Base-by-base conservation (phyloP, 805 yeast species). In the Blastobotrys robertii region DNA sequence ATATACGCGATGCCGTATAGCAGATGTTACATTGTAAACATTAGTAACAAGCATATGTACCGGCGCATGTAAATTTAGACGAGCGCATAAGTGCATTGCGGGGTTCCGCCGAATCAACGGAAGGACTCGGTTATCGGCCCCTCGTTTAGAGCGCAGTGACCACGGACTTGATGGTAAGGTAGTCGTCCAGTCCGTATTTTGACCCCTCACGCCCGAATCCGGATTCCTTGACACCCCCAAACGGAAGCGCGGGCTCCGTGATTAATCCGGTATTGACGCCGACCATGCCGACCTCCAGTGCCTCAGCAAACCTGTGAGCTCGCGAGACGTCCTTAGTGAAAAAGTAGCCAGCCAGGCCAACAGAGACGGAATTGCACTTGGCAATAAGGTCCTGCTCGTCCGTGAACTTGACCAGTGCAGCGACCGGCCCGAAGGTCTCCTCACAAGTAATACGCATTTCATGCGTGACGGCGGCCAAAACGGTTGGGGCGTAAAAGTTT, bases 201-300 rank as follows among this genome's bases (percentile, higher is more conserved):
- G 87, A 79, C 44, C 87, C 88, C 65, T 82, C 88, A 62, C 87
- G 74, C 42, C 92, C 90, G 52, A 79, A 80, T 1, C 90, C 94
- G 31, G 84, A 77, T 61, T 80, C 76, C 56, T 81, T 81, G 38
- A 83, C 70, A 41, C 94, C 94, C 15, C 94, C 94, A 55, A 63
- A 63, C 11, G 71, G 71, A 38, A 64, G 51, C 16, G 69, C 65
- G n/a, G 62, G 55, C 50, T 67, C 90, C 12, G 84, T 75, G 43
- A 84, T 73, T 8, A 73, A 64, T 22, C 92, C 92, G 8, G 86
- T 76, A 63, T 84, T 84, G 44, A 76, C 78, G 34, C 92, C 92
- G 42, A 84, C 73, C 94, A 84, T 84, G 38, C 94, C 94, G 25
- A 72, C 76, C 50, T 84, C 77, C 41, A 84, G 67, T 19, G 68